A percentile compares a stretch with the other conserved stretches of the same genome.
Evolutionary conservation across 352 stramenopile species (phyloP).

Genomic region (Phytophthora citrophthora): DNA sequence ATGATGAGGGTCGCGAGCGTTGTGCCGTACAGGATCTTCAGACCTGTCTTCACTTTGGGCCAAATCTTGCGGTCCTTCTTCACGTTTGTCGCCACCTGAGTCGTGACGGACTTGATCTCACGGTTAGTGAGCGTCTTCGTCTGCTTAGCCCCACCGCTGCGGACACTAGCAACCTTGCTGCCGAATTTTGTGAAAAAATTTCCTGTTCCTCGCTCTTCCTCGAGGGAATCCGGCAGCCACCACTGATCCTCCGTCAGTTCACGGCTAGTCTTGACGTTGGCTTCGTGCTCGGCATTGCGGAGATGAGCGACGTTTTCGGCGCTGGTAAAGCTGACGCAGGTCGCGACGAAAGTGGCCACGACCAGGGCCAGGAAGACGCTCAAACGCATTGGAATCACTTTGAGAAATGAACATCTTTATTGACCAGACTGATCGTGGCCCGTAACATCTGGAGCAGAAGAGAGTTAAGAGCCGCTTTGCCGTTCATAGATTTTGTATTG

Average conservation of each 20-base stretch:
- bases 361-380: constrained; percentile 1
- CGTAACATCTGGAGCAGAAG: not conserved
- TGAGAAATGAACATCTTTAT: not conserved
- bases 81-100: constrained; percentile 1
- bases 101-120: constrained; percentile 8
- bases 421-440: too few species aligned
- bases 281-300: not conserved
- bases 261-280: constrained; percentile 1
- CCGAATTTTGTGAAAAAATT: not conserved
- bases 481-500: not conserved
- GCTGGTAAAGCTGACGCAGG: constrained; percentile 1
- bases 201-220: not conserved
- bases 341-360: constrained; percentile 11
- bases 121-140: constrained; percentile 1
- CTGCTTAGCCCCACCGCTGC: not conserved
- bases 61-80: constrained; percentile 23
- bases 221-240: constrained; percentile 1
- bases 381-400: not conserved
- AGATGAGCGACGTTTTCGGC: constrained; percentile 9
- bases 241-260: constrained; percentile 8
- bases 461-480: not conserved
- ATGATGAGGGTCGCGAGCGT: constrained; percentile 9
- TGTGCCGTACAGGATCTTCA: constrained; percentile 16
- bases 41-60: constrained; percentile 4
- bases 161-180: not conserved